A percentile compares a stretch with the other conserved stretches of the same genome.
Evolutionary conservation across 805 yeast genomes (phyloP).

Genomic region (Grigorovia transvaalensis): DNA sequence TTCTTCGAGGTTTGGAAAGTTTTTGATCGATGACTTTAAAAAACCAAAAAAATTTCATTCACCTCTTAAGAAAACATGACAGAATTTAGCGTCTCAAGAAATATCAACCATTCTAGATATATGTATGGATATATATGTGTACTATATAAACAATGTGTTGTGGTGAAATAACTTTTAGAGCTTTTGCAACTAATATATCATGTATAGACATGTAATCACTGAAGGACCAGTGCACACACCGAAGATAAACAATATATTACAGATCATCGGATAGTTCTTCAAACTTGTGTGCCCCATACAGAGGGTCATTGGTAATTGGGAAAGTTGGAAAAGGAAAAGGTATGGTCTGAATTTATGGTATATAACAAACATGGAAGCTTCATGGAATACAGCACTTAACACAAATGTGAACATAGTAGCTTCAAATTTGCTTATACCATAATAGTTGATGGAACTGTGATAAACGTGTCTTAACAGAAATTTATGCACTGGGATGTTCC

Average conservation of each 20-base stretch:
- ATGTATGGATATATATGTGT: background rate
- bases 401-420: slow-evolving; percentile 76
- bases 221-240: slow-evolving; percentile 90
- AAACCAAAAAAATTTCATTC: too few relatives aligned
- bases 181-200: slow-evolving; percentile 44
- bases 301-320: slow-evolving; percentile 70
- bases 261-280: slow-evolving; percentile 46
- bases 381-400: slow-evolving; percentile 77
- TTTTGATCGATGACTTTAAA: background rate
- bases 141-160: background rate
- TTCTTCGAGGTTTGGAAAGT: background rate
- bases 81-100: too few relatives aligned
- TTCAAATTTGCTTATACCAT: slow-evolving; percentile 48
- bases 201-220: slow-evolving; percentile 71
- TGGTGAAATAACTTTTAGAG: background rate
- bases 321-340: slow-evolving; percentile 70
- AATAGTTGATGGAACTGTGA: slow-evolving; percentile 74
- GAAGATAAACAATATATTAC: slow-evolving; percentile 80
- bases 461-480: slow-evolving; percentile 88
- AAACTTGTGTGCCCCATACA: slow-evolving; percentile 51
- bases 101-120: too few relatives aligned
- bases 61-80: too few relatives aligned
- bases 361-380: slow-evolving; percentile 81
- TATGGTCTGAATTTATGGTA: slow-evolving; percentile 76
- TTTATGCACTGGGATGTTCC: slow-evolving; percentile 92